These are phyloP conservation scores for Backusella morwellensis DNA, from an alignment of 192 early-diverging fungal species.

Conservation along the genomic window DNA sequence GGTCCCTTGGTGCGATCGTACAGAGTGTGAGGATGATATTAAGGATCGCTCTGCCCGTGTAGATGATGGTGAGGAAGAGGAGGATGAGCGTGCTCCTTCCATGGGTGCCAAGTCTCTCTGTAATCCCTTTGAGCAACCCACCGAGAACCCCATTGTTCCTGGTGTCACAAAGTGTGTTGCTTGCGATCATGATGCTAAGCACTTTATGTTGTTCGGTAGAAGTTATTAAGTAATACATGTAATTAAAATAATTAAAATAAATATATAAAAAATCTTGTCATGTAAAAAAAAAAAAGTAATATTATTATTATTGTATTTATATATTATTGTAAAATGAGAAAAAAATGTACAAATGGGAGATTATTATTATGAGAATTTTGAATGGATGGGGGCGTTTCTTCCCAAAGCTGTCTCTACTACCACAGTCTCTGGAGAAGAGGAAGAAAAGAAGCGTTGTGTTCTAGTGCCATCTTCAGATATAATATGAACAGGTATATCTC, in stretches of 20 bases:
- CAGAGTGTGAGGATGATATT: conserved; percentile 92
- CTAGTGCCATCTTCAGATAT: not conserved
- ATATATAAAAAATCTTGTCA: not conserved
- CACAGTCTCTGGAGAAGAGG: not conserved
- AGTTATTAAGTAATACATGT: conserved; percentile 60
- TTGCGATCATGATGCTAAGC: conserved; percentile 76
- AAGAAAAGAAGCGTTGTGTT: not conserved
- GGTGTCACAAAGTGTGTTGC: conserved; percentile 89
- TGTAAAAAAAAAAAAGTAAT: too few species aligned
- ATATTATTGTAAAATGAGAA: not conserved
- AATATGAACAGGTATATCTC: not conserved
- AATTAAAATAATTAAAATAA: not conserved
- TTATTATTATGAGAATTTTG: not conserved
- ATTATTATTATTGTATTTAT: not conserved
- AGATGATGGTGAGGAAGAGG: conserved; percentile 62
- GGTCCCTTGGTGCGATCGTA: conserved; percentile 95
- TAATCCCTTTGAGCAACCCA: conserved; percentile 93
- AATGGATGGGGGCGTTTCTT: conserved; percentile 13
- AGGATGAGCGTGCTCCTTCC: conserved; percentile 95
- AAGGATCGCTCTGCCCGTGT: conserved; percentile 85
- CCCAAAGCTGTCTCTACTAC: conserved; percentile 1
- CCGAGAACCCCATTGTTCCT: conserved; percentile 72
- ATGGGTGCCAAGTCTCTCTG: conserved; percentile 99
- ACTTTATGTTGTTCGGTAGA: conserved; percentile 81
- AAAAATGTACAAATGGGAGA: not conserved